Base-by-base conservation (phyloP, 352 stramenopile species). In the Phytophthora constricta region DNA sequence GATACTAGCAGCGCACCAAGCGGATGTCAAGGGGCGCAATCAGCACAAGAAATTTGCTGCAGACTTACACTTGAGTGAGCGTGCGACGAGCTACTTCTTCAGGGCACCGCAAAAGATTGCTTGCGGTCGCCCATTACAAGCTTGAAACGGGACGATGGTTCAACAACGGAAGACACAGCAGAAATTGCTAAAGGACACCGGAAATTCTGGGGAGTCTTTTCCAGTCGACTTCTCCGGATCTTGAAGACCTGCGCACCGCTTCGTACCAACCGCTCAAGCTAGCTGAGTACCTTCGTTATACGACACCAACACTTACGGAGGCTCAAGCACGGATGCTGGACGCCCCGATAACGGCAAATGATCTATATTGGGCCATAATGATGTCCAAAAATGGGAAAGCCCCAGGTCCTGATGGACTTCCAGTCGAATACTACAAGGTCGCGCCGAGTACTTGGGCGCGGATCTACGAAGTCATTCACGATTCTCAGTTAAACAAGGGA, bases 401-500 rank as follows among this genome's bases (percentile, higher is more conserved):
- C 1, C 55, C 55, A 2, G 63, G 55, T 5, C 49, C 63, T 0
- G 63, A 71, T 14, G 55, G 55, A 4, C 19, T 71, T 0, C 56
- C 55, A 5, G 58, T 65, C 11, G 55, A 71, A 17, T 70, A 70
- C 55, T 65, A 70, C 49, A 61, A 70, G 28, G 1, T 62, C 22
- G 39, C 42, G 1, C 41, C 54, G 1, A 55, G 3, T 25, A 25
- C 42, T 1, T 62, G 48, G 62, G 48, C 63, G 5, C 16, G 33
- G 11, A 70, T 65, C 7, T 65, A 58, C 25, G 55, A 65, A 47
- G 48, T 65, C 27, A 45, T 52, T 25, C 27, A 64, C 28, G 54
- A 39, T 8, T 50, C 33, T 31, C 55, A 65, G 26, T 9, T 62
- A 20, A 1, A 25, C 4, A 57, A 58, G n/a, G 49, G 49, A 1